Evolutionary conservation across 2,329 filamentous ascomycete genomes (phyloP).

Genomic region (Claviceps cyperi): DNA sequence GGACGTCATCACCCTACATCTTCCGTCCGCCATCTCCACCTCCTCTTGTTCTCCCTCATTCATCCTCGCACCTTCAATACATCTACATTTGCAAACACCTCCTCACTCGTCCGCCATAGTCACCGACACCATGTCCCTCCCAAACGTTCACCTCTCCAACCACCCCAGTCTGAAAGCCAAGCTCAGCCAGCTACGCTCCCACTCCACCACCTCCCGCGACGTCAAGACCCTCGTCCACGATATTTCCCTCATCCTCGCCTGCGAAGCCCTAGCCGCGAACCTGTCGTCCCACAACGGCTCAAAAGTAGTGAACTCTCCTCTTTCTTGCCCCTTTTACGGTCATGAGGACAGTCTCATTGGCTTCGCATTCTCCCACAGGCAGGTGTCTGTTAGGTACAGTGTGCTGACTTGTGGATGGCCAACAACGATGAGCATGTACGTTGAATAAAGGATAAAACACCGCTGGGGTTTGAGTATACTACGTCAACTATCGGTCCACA

Average conservation of each 20-base stretch:
- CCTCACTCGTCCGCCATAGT: no score
- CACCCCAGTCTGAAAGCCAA: slow-evolving; percentile 83
- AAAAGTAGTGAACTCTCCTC: slow-evolving; percentile 36
- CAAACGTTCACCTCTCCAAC: slow-evolving; percentile 61
- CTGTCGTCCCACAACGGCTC: slow-evolving; percentile 43
- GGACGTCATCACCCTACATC: no score
- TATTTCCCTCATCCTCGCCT: slow-evolving; percentile 67
- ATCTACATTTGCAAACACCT: no score
- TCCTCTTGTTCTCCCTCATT: no score
- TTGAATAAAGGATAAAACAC: slow-evolving; percentile 51
- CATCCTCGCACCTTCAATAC: no score
- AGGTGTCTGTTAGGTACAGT: not conserved
- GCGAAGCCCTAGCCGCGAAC: slow-evolving; percentile 59
- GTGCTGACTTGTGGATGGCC: not conserved
- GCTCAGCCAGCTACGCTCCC: slow-evolving; percentile 75
- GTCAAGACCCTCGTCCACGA: slow-evolving; percentile 76
- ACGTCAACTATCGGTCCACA: slow-evolving; percentile 48
- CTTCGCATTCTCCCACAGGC: not conserved
- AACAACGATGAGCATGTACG: not conserved
- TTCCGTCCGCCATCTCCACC: no score
- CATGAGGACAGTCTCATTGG: no score
- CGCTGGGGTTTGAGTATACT: slow-evolving; percentile 63
- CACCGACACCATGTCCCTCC: slow-evolving; percentile 20
- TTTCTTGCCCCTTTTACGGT: not conserved
- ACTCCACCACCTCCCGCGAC: slow-evolving; percentile 53